These are phyloP conservation scores for Plasmodium reichenowi DNA, from an alignment of 169 alveolate species.

Conservation along the genomic window DNA sequence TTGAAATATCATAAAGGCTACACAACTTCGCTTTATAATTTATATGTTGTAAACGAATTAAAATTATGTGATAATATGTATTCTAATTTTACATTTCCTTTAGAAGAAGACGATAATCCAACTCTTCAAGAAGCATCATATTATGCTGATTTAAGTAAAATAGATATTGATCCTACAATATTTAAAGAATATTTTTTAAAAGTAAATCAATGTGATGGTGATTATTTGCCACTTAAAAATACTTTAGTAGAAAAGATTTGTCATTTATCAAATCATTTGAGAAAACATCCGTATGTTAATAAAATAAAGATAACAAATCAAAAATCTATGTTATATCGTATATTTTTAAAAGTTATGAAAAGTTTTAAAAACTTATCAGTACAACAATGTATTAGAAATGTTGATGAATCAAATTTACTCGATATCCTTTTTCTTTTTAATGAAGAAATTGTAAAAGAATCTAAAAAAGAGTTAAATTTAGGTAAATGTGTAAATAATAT, in stretches of 20 bases:
- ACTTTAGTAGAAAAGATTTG: slow-evolving; percentile 48
- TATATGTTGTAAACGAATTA: slow-evolving; percentile 42
- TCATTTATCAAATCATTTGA: slow-evolving; percentile 50
- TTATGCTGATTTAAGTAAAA: slow-evolving; percentile 54
- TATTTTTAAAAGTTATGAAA: slow-evolving; percentile 44
- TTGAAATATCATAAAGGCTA: slow-evolving; percentile 66
- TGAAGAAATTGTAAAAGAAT: slow-evolving; percentile 74
- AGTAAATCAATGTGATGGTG: slow-evolving; percentile 43
- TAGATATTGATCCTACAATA: slow-evolving; percentile 46
- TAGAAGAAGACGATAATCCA: slow-evolving; percentile 43
- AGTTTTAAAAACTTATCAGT: slow-evolving; percentile 39
- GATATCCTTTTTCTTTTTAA: slow-evolving; percentile 41
- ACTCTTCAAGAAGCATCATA: slow-evolving; percentile 24
- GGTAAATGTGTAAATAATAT: slow-evolving; percentile 67
- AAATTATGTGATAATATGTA: slow-evolving; percentile 22
- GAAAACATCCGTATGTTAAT: slow-evolving; percentile 27
- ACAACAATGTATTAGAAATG: slow-evolving; percentile 44
- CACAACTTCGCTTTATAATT: slow-evolving; percentile 25
- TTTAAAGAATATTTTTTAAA: slow-evolving; percentile 64
- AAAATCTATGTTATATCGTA: slow-evolving; percentile 41
- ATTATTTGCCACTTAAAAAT: slow-evolving; percentile 62
- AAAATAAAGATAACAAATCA: slow-evolving; percentile 20
- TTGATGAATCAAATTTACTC: slow-evolving; percentile 49
- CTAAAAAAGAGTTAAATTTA: slow-evolving; percentile 47
- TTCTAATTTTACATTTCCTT: slow-evolving; percentile 2